Evolutionary conservation across 108 stramenopile genomes (phyloP).

Genomic region (Pseudonitzschia pungens): DNA sequence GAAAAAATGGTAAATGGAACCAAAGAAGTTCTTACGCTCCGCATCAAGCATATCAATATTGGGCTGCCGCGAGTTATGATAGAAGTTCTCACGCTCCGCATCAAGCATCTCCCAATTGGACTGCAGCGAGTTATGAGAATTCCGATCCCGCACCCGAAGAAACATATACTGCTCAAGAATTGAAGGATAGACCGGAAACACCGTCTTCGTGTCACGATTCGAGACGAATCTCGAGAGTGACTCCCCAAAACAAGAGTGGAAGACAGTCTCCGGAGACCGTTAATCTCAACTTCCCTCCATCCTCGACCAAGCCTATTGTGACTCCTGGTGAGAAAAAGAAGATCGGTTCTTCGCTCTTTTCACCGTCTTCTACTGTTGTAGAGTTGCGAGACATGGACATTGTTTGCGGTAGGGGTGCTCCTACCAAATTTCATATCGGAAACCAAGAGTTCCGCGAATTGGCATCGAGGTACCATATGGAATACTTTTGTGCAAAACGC

Average conservation of each 20-base stretch:
- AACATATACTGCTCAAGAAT: background rate
- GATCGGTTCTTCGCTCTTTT: background rate
- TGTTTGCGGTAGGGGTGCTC: conserved; percentile 48
- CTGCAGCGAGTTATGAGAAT: background rate
- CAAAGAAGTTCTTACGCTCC: background rate
- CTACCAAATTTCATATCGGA: conserved; percentile 45
- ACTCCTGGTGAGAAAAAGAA: background rate
- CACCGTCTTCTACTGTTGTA: background rate
- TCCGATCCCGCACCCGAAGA: background rate
- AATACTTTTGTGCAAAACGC: conserved; percentile 41
- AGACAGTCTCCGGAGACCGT: background rate
- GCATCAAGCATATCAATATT: background rate
- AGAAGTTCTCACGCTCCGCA: background rate
- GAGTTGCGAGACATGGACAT: conserved; percentile 41
- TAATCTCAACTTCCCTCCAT: background rate
- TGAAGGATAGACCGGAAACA: background rate
- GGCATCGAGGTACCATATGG: conserved; percentile 28
- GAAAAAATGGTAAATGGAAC: background rate
- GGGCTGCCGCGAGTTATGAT: background rate
- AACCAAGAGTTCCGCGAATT: conserved; percentile 40
- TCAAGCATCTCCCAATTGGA: background rate
- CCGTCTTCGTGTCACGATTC: background rate
- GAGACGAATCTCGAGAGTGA: background rate
- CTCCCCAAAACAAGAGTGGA: background rate
- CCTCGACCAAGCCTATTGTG: background rate